Evolutionary conservation across 768 basidiomycete genomes (phyloP), one percentile per base, ranked within the genome.

Genomic region (Pluteus cervinus): DNA sequence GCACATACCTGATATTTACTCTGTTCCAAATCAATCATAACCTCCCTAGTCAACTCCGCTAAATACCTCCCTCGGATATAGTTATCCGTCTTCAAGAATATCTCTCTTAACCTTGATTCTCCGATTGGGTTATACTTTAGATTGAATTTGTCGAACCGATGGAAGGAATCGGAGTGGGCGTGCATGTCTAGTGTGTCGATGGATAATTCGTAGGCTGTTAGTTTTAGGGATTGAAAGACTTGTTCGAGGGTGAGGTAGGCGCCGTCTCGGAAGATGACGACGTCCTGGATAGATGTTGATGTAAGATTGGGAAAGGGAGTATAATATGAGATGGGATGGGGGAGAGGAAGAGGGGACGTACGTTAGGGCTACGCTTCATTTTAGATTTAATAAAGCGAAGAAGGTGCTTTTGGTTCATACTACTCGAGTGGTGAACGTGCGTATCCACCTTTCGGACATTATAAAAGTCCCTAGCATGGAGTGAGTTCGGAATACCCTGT

Each of bases 151-250:
- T 96, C 96, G 54, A 96, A 98, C 10, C 96, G 86, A 58, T 99
- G 94, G 71, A 99, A 98, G 2, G 92, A 88, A 53, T 96, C 93
- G 46, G 88, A 85, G 58, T 99, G 94, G 0, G 94, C 96, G 46
- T 98, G 96, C 96, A 99, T 99, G 54, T 99, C 96, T 26, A 99
- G 75, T 3, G 96, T 99, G 55, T 99, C 96, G 55, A 99, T 98
- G 8, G 92, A 96, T 23, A 99, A 74, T 49, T 99, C 96, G 57
- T 99, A 99, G 2, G 96, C 94, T 1, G 87, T 93, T 26, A 99
- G 68, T 49, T 93, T 82, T 20, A 99, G 76, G 9, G 90, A 93
- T 53, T 96, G 75, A 62, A 99, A 99, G n/a, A 99, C 96, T 65
- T 98, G 80, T 34, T 79, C 71, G 1, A 99, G 69, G 0, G 90